Base-by-base conservation (phyloP, 1,284 basidiomycete species). In the Agaricales sp. region DNA sequence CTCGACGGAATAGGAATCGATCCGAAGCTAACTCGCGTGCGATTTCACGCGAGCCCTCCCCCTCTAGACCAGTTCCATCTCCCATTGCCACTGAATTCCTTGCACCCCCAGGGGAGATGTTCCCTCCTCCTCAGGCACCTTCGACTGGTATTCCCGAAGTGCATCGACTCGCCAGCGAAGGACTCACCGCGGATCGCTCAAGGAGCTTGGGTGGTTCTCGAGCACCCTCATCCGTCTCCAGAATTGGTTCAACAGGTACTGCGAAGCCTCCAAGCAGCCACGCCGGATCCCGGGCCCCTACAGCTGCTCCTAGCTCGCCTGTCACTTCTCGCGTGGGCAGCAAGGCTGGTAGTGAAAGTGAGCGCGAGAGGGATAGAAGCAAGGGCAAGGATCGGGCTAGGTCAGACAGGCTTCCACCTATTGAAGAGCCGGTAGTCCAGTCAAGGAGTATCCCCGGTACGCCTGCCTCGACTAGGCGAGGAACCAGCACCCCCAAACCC, bases 271-370 rank as follows among this genome's bases (percentile, higher is more conserved):
- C 6, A n/a, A 41, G 8, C 39, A 11, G 4, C 8, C 4, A 4
- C 4, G 39, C 39, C 16, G 19, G n/a, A 16, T 41, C 39, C 8
- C 39, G 39, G 8, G 39, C 39, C 8, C 39, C 16, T 18, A 16
- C 39, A 6, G 39, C 39, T 41, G 39, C 39, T 11, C 30, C 30
- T 35, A 8, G n/a, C 8, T 41, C 39, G 18, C 39, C 39, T 41
- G 16, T 16, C 8, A 16, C 18, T 4, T 41, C 39, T 11, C 39
- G 39, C 16, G 6, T 20, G 8, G 39, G 39, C 4, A 41, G 39
- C 16, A 41, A 20, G 19, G 39, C 39, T 41, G 39, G 39, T 41
- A 41, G 39, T 20, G 39, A 41, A 41, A 41, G 39, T 20, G 39
- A 20, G 39, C 39, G 39, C 4, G 39, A 41, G n/a, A n/a, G 16